Evolutionary conservation across 1,139 yeast genomes (phyloP).

Genomic region (Saccharomyces pastorianus): DNA sequence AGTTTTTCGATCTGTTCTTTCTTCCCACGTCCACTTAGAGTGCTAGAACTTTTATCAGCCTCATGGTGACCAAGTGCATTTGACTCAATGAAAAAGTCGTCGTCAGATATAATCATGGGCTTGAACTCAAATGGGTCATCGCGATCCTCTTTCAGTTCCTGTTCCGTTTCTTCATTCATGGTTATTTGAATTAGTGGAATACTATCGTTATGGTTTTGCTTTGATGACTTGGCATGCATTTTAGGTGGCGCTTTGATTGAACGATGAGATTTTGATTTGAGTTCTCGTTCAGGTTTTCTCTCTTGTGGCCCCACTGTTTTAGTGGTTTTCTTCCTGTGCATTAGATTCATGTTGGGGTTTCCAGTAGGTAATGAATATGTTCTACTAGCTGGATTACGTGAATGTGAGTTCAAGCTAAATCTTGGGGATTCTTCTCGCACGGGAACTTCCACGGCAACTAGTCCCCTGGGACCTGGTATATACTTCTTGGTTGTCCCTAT

Average conservation of each 20-base stretch:
- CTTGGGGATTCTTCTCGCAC: conserved; percentile 22
- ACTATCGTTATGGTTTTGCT: background rate
- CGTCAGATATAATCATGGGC: background rate
- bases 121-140: background rate
- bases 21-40: background rate
- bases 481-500: conserved; percentile 37
- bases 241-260: background rate
- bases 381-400: background rate
- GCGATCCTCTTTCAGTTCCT: conserved; percentile 5
- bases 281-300: background rate
- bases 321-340: background rate
- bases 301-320: background rate
- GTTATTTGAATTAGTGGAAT: conserved; percentile 10
- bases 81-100: background rate
- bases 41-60: background rate
- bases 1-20: background rate
- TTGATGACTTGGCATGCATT: background rate
- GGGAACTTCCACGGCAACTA: conserved; percentile 40
- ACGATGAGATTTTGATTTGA: background rate
- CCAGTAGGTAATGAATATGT: background rate
- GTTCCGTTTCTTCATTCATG: conserved; percentile 13
- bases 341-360: background rate
- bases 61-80: background rate
- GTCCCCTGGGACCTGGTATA: conserved; percentile 41
- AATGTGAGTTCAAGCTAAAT: background rate